Conservation (phyloP, 371 early-diverging fungal genomes). For the Amoeboradix gromovi region DNA sequence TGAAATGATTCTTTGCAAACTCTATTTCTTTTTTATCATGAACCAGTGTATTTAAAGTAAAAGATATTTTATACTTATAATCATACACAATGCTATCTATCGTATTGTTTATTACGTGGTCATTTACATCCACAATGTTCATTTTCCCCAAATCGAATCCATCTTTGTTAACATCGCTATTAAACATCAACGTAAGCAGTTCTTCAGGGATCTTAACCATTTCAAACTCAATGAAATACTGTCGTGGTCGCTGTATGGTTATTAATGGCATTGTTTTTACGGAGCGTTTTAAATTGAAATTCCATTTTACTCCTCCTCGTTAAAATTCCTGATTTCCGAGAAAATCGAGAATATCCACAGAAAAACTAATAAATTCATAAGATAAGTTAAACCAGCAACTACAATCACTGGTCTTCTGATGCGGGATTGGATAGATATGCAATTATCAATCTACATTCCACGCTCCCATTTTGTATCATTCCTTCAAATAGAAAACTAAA, state of each 20-base stretch:
- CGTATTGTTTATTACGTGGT: not conserved
- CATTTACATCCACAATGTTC: not conserved
- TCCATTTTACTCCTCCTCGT: too few species aligned
- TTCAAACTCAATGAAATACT: not conserved
- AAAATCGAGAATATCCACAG: too few species aligned
- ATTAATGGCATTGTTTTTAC: not conserved
- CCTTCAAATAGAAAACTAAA: too few species aligned
- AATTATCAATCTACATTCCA: too few species aligned
- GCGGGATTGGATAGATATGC: too few species aligned
- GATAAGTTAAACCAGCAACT: too few species aligned
- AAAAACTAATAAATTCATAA: too few species aligned
- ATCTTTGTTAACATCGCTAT: not conserved
- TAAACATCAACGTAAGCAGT: not conserved
- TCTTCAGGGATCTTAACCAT: not conserved
- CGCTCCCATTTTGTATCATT: too few species aligned
- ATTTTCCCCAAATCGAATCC: not conserved
- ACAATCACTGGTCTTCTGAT: too few species aligned
- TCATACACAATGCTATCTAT: not conserved
- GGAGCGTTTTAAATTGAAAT: too few species aligned
- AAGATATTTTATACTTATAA: not conserved
- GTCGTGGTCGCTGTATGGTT: not conserved
- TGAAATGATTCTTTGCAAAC: not conserved
- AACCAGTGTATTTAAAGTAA: not conserved
- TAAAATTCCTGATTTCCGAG: too few species aligned
- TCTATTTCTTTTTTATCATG: not conserved